Conservation (phyloP, 2,329 filamentous ascomycete genomes). For the Aureobasidium sp. region DNA sequence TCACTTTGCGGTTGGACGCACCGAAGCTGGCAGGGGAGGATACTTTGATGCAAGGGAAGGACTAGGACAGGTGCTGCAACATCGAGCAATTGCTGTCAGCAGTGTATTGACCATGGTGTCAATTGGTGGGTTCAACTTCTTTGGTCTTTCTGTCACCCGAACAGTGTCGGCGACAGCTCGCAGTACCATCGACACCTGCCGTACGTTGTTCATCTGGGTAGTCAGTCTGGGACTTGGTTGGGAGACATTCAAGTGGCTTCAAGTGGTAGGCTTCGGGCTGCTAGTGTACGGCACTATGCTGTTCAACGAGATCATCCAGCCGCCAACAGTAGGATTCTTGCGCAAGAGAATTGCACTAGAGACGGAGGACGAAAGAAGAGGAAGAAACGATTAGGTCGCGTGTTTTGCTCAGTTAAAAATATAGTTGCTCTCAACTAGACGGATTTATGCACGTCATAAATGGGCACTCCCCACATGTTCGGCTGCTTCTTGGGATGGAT, state of each 20-base stretch:
- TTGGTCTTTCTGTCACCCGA: conserved; percentile 87
- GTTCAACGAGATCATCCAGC: conserved; percentile 63
- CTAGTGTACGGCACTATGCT: conserved; percentile 95
- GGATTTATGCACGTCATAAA: conserved; percentile 9
- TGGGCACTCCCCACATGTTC: not conserved
- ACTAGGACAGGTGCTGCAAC: conserved; percentile 68
- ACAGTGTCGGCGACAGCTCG: conserved; percentile 85
- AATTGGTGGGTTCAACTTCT: conserved; percentile 98
- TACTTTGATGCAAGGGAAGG: conserved; percentile 89
- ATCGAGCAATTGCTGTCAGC: conserved; percentile 64
- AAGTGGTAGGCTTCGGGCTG: conserved; percentile 79
- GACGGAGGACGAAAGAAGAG: not conserved
- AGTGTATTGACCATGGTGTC: conserved; percentile 93
- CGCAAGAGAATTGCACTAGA: conserved; percentile 11
- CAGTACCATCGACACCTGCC: conserved; percentile 94
- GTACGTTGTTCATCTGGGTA: conserved; percentile 97
- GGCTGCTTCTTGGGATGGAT: not conserved
- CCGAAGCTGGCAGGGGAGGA: conserved; percentile 65
- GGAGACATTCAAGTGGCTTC: conserved; percentile 97
- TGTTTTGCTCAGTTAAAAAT: not conserved
- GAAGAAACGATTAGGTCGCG: not conserved
- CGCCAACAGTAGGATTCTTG: conserved; percentile 4
- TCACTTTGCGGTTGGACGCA: conserved; percentile 69
- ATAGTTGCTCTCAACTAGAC: not conserved
- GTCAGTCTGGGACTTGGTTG: conserved; percentile 87